Conservation (phyloP, 2,329 filamentous ascomycete genomes). For the Hirsutella minnesotensis region DNA sequence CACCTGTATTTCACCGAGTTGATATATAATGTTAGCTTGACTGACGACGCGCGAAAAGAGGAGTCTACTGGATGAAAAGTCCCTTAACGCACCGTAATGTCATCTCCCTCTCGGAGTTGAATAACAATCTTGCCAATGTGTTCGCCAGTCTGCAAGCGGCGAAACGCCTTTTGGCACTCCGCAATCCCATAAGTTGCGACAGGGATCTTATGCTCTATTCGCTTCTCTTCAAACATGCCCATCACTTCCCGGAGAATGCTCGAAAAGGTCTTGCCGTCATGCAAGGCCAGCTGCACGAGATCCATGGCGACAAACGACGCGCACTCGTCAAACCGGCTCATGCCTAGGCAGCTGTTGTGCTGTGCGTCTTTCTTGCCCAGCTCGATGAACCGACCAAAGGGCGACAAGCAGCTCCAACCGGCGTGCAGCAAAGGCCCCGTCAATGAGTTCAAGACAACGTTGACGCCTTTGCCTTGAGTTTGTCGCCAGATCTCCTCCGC, state of each 20-base stretch:
- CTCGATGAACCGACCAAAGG: conserved; percentile 20
- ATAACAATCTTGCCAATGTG: conserved; percentile 27
- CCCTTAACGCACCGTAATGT: not conserved
- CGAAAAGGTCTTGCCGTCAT: not conserved
- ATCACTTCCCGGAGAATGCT: not conserved
- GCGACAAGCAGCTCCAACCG: conserved; percentile 16
- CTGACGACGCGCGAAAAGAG: not conserved
- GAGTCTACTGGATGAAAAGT: not conserved
- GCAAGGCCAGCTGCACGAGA: not conserved
- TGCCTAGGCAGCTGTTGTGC: conserved; percentile 19
- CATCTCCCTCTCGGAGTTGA: not conserved
- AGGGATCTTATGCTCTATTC: conserved; percentile 1
- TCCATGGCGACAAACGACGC: conserved; percentile 1
- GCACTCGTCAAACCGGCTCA: conserved; percentile 2
- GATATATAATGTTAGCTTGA: not conserved
- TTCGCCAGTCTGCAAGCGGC: conserved; percentile 21
- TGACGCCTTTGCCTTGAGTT: conserved; percentile 13
- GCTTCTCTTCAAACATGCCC: not conserved
- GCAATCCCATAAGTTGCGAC: conserved; percentile 9
- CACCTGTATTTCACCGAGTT: not conserved
- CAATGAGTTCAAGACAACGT: conserved; percentile 16
- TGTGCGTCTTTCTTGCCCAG: conserved; percentile 15
- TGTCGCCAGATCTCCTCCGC: conserved; percentile 6
- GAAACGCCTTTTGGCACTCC: conserved; percentile 17
- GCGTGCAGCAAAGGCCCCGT: conserved; percentile 10